Conservation (phyloP, 108 stramenopile genomes). For the Schizochytrium sp. region DNA sequence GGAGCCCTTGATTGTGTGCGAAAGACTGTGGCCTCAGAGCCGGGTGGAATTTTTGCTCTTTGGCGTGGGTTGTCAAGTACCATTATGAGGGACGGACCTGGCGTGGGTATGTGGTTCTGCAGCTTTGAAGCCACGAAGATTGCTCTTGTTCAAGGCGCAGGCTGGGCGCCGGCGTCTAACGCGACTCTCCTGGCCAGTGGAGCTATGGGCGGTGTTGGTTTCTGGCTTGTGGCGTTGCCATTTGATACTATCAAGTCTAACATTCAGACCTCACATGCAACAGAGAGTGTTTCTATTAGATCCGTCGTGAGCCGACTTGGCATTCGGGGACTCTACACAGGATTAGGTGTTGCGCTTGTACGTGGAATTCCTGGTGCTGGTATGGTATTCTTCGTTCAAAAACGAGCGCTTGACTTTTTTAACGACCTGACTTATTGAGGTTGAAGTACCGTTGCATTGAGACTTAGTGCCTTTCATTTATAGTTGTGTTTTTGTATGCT, state of each 20-base stretch:
- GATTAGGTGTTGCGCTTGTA: background rate
- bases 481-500: no score
- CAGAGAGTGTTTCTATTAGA: background rate
- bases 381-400: conserved; percentile 26
- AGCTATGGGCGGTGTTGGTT: conserved; percentile 62
- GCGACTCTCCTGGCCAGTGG: conserved; percentile 22
- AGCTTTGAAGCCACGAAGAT: conserved; percentile 32
- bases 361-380: conserved; percentile 61
- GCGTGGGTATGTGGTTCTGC: conserved; percentile 59
- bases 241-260: conserved; percentile 62
- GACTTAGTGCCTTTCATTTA: no score
- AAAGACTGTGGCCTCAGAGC: conserved; percentile 29
- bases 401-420: conserved; percentile 1
- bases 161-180: background rate
- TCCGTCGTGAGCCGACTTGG: background rate
- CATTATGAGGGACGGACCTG: conserved; percentile 58
- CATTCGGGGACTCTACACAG: conserved; percentile 16
- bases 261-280: background rate
- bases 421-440: no score
- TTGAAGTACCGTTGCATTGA: no score
- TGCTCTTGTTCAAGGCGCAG: background rate
- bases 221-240: conserved; percentile 64
- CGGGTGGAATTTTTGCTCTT: conserved; percentile 8
- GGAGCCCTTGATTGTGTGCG: conserved; percentile 21
- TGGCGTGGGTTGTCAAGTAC: conserved; percentile 55